Evolutionary conservation across 75 land plant species (phyloP).

Genomic region (Pinus albicaulis): DNA sequence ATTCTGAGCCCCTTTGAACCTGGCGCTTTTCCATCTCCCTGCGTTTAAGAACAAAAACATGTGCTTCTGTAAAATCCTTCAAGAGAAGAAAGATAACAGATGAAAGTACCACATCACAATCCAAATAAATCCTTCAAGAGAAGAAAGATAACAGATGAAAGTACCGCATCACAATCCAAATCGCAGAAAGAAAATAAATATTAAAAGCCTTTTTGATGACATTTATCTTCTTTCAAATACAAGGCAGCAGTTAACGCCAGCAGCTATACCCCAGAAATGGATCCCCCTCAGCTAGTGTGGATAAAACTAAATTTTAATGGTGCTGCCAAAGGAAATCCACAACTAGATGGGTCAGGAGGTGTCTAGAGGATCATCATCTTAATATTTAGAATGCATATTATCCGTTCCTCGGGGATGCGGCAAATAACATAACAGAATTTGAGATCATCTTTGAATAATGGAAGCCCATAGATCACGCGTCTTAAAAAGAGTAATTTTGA

Average conservation of each 20-base stretch:
- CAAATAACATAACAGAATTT: no score
- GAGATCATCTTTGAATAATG: no score
- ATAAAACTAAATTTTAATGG: no score
- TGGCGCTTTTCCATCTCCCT: conserved; percentile 8
- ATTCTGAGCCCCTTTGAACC: neutral
- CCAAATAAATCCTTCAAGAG: neutral
- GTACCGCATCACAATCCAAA: neutral
- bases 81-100: no score
- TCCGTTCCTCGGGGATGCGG: no score
- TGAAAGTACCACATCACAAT: neutral
- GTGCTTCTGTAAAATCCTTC: neutral
- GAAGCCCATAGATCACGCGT: no score
- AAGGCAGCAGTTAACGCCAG: neutral
- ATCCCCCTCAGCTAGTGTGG: no score
- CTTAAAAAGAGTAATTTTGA: no score
- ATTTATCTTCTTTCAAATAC: neutral
- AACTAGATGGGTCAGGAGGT: no score
- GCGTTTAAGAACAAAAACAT: neutral
- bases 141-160: neutral
- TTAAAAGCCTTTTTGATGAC: neutral
- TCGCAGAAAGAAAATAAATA: neutral
- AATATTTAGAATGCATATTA: no score
- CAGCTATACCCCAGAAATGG: neutral
- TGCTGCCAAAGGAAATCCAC: no score
- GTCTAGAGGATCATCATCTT: no score